A percentile compares a stretch with the other conserved stretches of the same genome.
phyloP scores from a whole-genome alignment of 345 rosid genomes.

The Clausena lansium region DNA sequence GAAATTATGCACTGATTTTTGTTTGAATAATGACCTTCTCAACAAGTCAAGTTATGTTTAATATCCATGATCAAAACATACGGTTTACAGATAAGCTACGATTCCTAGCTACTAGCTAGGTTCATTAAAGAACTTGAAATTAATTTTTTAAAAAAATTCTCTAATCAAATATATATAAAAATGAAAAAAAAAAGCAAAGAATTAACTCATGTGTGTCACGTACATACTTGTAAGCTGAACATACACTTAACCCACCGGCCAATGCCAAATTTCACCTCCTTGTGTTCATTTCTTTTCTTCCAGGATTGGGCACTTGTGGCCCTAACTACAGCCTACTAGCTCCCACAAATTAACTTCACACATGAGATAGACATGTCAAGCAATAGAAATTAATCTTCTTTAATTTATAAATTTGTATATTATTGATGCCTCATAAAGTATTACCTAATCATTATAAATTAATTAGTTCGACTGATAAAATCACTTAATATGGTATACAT shows the following conservation, averaged over 20 bases:
- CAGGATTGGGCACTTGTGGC: not conserved
- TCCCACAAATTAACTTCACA: conserved; percentile 4
- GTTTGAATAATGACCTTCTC: not conserved
- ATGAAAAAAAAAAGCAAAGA: not conserved
- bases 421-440: not conserved
- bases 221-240: not conserved
- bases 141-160: not conserved
- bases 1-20: not conserved
- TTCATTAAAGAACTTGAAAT: not conserved
- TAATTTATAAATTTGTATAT: too few relatives aligned
- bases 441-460: not conserved
- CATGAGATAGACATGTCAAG: not conserved
- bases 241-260: not conserved
- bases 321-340: not conserved
- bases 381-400: not conserved
- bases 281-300: not conserved
- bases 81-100: not conserved
- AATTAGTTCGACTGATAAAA: too few relatives aligned
- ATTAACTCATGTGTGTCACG: not conserved
- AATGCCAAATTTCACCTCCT: not conserved
- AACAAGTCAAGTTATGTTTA: not conserved
- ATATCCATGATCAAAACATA: not conserved
- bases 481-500: too few relatives aligned
- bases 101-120: conserved; percentile 7
- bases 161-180: too few relatives aligned